Evolutionary conservation across 208 protist genomes (phyloP).

Genomic region (Trypanosoma conorhini): DNA sequence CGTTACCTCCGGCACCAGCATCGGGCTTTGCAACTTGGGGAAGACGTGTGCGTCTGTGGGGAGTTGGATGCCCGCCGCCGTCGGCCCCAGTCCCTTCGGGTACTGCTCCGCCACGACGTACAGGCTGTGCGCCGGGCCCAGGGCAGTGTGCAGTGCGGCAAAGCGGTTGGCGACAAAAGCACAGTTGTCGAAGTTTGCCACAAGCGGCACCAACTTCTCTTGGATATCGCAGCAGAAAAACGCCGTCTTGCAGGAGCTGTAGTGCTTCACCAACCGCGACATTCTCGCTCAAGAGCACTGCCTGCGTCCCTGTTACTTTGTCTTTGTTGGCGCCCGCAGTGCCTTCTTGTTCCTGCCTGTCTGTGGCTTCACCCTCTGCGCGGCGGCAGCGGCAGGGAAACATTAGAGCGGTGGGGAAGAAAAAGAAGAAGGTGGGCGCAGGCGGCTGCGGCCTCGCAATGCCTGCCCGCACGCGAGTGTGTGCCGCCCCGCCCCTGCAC

Average conservation of each 20-base stretch:
- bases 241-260: constrained; percentile 41
- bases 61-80: constrained; percentile 37
- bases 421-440: no score
- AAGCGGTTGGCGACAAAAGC: constrained; percentile 55
- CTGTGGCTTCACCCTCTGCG: no score
- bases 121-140: constrained; percentile 33
- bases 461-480: no score
- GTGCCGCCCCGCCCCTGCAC: no score
- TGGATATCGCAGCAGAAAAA: constrained; percentile 78
- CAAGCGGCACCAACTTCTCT: constrained; percentile 38
- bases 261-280: constrained; percentile 21
- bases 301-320: background rate
- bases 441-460: no score
- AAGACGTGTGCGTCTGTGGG: constrained; percentile 36
- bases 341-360: background rate
- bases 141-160: constrained; percentile 32
- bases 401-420: no score
- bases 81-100: constrained; percentile 40
- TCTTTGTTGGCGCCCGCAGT: constrained; percentile 1
- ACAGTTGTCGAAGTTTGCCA: constrained; percentile 42
- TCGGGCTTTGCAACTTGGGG: constrained; percentile 49
- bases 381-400: no score
- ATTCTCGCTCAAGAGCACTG: constrained; percentile 1
- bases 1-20: constrained; percentile 45
- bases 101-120: constrained; percentile 62